phyloP scores from a whole-genome alignment of 257 asterid genomes.

The Eustoma russellianum region DNA sequence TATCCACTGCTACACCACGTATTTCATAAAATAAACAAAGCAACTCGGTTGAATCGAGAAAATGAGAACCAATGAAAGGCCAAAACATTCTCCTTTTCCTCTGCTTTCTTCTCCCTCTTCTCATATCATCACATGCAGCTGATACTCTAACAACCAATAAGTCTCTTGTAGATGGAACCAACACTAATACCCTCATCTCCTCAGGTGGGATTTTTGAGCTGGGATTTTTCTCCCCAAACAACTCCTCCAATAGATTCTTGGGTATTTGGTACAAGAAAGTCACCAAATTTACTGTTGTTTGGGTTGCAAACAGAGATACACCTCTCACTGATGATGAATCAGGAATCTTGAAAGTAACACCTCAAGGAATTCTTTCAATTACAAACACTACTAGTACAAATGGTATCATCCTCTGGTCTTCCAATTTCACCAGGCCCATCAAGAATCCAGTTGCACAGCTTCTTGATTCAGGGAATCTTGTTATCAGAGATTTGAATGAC shows the following conservation, averaged over 20 bases:
- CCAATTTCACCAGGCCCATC: constrained; percentile 5
- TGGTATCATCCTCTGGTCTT: constrained; percentile 13
- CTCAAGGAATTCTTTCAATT: constrained; percentile 10
- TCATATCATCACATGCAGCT: constrained; percentile 2
- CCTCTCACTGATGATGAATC: constrained; percentile 7
- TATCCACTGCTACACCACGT: too few relatives aligned
- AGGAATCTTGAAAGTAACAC: constrained; percentile 3
- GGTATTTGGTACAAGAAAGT: constrained; percentile 26
- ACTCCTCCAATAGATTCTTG: constrained; percentile 18
- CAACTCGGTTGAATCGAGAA: too few relatives aligned
- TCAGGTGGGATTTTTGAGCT: constrained; percentile 19
- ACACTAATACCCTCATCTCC: constrained; percentile 19
- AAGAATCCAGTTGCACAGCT: constrained; percentile 17
- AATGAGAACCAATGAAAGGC: too few relatives aligned
- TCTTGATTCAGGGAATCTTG: constrained; percentile 31
- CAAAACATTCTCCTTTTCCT: neutral
- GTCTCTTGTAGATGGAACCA: constrained; percentile 16
- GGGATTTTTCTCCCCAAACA: constrained; percentile 24
- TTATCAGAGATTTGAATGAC: constrained; percentile 22
- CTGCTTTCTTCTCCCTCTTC: constrained; percentile 1
- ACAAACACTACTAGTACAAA: neutral
- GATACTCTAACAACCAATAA: constrained; percentile 11
- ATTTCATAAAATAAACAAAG: too few relatives aligned
- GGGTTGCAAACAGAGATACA: constrained; percentile 20
- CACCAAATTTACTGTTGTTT: constrained; percentile 3